phyloP scores from a whole-genome alignment of 768 basidiomycete genomes.

The Termitomyces sp. region DNA sequence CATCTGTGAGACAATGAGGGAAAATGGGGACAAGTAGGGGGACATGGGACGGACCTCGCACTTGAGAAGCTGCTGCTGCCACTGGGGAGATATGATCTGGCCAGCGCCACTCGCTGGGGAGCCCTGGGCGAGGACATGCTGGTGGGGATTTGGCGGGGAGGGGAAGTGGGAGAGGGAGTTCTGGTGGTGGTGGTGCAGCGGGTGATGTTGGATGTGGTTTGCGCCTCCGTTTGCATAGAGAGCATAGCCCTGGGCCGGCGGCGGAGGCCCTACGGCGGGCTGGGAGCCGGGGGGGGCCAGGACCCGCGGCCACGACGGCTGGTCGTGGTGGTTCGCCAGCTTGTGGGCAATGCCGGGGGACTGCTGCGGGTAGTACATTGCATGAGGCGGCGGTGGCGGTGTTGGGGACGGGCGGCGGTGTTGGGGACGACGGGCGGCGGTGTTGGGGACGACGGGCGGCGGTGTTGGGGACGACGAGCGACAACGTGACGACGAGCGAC shows the following conservation, averaged over 20 bases:
- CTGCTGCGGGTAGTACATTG: constrained; percentile 84
- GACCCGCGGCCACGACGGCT: constrained; percentile 63
- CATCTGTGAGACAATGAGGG: constrained; percentile 42
- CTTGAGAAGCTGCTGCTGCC: constrained; percentile 92
- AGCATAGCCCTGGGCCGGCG: constrained; percentile 70
- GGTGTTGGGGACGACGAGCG: not conserved
- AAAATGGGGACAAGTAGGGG: constrained; percentile 5
- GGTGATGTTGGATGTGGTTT: constrained; percentile 58
- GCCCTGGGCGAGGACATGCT: constrained; percentile 50
- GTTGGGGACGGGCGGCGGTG: constrained; percentile 4
- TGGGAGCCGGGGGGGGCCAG: constrained; percentile 45
- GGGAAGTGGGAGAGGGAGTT: constrained; percentile 74
- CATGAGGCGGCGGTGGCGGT: constrained; percentile 23
- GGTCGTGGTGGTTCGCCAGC: constrained; percentile 70
- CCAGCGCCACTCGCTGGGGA: constrained; percentile 51
- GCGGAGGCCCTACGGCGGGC: constrained; percentile 56
- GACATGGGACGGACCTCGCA: constrained; percentile 66
- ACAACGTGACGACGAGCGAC: no score
- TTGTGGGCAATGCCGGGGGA: constrained; percentile 79
- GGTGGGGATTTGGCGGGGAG: constrained; percentile 71
- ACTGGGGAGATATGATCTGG: constrained; percentile 74
- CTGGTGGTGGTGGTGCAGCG: constrained; percentile 72
- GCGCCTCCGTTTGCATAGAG: constrained; percentile 69
- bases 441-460: not conserved
- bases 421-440: not conserved